A percentile compares a stretch with the other conserved stretches of the same genome.
Evolutionary conservation across 2,329 filamentous ascomycete genomes (phyloP).

Genomic region (Penicillium freii): DNA sequence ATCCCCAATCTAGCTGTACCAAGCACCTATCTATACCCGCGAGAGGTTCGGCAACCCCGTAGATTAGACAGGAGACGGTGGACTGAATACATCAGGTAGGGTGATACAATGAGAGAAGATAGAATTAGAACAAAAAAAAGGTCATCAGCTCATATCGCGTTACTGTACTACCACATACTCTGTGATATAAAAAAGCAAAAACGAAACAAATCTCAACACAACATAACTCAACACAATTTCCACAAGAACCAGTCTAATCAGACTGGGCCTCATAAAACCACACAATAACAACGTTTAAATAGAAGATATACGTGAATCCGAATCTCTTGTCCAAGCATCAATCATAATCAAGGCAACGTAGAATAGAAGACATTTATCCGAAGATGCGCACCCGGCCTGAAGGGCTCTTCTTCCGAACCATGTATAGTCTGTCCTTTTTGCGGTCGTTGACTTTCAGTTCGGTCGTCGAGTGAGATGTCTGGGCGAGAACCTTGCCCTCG

Average conservation of each 20-base stretch:
- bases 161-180: constrained; percentile 14
- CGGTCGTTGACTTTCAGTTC: constrained; percentile 44
- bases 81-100: constrained; percentile 9
- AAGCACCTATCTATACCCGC: not conserved
- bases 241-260: constrained; percentile 3
- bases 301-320: not conserved
- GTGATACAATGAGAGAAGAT: not conserved
- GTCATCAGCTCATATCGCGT: constrained; percentile 27
- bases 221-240: constrained; percentile 6
- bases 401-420: constrained; percentile 46
- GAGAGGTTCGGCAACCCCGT: not conserved
- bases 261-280: constrained; percentile 6
- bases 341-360: not conserved
- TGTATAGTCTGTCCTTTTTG: constrained; percentile 46
- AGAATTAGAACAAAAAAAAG: not conserved
- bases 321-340: constrained; percentile 3
- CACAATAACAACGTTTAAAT: not conserved
- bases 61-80: not conserved
- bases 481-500: constrained; percentile 48
- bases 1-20: not conserved
- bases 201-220: constrained; percentile 11
- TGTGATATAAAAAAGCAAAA: not conserved
- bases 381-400: constrained; percentile 32
- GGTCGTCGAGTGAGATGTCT: constrained; percentile 38
- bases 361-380: constrained; percentile 5